A percentile compares a stretch with the other conserved stretches of the same genome.
Evolutionary conservation across 2,329 filamentous ascomycete genomes (phyloP).

Genomic region (Aureobasidium pullulans): DNA sequence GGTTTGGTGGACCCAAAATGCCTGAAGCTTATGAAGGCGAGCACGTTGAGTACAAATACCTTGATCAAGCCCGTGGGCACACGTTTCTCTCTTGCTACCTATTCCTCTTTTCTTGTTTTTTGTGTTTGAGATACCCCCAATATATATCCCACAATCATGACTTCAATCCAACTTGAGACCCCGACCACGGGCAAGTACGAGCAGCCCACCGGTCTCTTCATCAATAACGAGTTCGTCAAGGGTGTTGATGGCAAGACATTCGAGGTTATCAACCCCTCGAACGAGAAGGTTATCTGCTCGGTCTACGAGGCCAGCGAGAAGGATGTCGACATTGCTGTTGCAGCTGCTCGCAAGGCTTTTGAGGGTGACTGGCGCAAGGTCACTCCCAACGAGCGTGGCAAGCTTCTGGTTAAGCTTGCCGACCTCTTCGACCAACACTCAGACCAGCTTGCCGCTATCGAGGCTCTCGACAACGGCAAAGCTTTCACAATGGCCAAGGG

Average conservation of each 20-base stretch:
- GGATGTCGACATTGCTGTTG: slow-evolving; percentile 72
- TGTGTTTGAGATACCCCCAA: slow-evolving; percentile 19
- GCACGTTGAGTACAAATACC: slow-evolving; percentile 12
- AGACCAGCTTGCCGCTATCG: slow-evolving; percentile 70
- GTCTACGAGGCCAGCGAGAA: slow-evolving; percentile 84
- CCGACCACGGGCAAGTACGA: slow-evolving; percentile 54
- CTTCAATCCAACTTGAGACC: slow-evolving; percentile 59
- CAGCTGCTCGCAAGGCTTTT: slow-evolving; percentile 79
- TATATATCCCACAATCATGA: slow-evolving; percentile 27
- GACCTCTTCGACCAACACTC: slow-evolving; percentile 71
- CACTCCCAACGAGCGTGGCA: slow-evolving; percentile 64
- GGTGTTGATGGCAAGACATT: slow-evolving; percentile 82
- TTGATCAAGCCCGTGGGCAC: background rate
- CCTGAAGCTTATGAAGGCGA: slow-evolving; percentile 4
- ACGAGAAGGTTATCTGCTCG: slow-evolving; percentile 75
- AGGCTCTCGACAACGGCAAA: slow-evolving; percentile 86
- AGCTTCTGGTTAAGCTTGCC: slow-evolving; percentile 66
- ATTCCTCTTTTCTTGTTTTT: slow-evolving; percentile 3
- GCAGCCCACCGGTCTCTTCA: slow-evolving; percentile 58
- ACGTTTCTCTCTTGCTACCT: background rate
- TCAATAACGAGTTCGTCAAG: slow-evolving; percentile 87
- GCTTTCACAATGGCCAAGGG: slow-evolving; percentile 67
- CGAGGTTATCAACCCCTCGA: slow-evolving; percentile 83
- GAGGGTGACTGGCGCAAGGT: slow-evolving; percentile 61
- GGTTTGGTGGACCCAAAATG: background rate